These are phyloP conservation scores for Amanita pallidorosea DNA, from an alignment of 768 basidiomycete species.

Conservation along the genomic window DNA sequence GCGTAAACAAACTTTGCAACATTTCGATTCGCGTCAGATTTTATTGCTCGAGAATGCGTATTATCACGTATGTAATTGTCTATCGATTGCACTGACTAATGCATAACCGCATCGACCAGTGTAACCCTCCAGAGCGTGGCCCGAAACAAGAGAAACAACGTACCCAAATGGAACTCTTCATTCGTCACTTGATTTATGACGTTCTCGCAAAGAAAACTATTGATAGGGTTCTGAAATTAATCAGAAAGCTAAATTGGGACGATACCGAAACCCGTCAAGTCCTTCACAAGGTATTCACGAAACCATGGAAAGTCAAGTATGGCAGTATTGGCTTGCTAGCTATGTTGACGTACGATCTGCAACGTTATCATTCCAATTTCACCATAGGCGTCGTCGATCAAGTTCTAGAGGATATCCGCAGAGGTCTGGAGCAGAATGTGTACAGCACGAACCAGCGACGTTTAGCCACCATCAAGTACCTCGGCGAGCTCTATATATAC, in stretches of 20 bases:
- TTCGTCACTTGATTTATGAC: constrained; percentile 91
- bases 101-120: constrained; percentile 34
- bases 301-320: constrained; percentile 96
- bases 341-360: constrained; percentile 91
- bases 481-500: constrained; percentile 97
- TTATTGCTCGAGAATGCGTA: constrained; percentile 95
- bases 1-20: constrained; percentile 87
- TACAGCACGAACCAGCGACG: constrained; percentile 94
- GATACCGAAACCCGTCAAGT: constrained; percentile 47
- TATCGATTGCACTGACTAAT: neutral
- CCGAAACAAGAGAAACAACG: constrained; percentile 82
- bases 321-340: constrained; percentile 82
- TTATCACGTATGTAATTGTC: constrained; percentile 58
- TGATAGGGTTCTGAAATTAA: constrained; percentile 88
- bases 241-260: constrained; percentile 97
- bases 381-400: constrained; percentile 86
- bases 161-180: constrained; percentile 82
- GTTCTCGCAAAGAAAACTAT: constrained; percentile 88
- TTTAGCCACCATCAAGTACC: constrained; percentile 85
- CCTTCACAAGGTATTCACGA: constrained; percentile 88
- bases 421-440: constrained; percentile 87
- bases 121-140: constrained; percentile 91
- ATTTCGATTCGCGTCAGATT: constrained; percentile 85
- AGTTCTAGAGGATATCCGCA: constrained; percentile 84
- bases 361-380: constrained; percentile 87